Evolutionary conservation across 345 rosid species (phyloP).

Genomic region (Mallotus nudiflorus): DNA sequence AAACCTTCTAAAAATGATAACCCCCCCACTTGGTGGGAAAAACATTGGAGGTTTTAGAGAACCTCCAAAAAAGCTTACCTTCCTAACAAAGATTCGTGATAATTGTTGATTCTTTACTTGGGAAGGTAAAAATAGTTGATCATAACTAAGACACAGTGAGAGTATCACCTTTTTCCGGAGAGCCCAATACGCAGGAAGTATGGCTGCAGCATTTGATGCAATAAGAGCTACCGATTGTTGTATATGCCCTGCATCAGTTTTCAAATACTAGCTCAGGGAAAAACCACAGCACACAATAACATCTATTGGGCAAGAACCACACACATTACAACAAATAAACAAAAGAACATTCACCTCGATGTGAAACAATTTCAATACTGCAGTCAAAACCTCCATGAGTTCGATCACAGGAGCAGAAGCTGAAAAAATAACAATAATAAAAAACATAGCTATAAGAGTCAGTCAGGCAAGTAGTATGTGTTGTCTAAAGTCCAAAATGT

Average conservation of each 20-base stretch:
- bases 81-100: conserved; percentile 2
- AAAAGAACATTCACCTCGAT: conserved; percentile 46
- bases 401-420: conserved; percentile 87
- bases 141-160: background rate
- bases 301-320: background rate
- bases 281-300: background rate
- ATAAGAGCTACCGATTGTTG: conserved; percentile 80
- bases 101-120: background rate
- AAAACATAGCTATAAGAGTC: conserved; percentile 13
- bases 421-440: conserved; percentile 47
- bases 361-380: conserved; percentile 75
- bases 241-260: conserved; percentile 64
- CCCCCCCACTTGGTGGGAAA: too few species aligned
- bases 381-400: conserved; percentile 98
- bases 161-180: conserved; percentile 72
- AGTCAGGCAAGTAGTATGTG: background rate
- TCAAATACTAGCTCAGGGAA: conserved; percentile 22
- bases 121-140: background rate
- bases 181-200: conserved; percentile 88
- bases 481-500: conserved; percentile 3
- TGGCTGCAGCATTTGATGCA: conserved; percentile 84
- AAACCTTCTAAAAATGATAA: too few species aligned
- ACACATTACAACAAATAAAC: background rate
- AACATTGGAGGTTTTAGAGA: too few species aligned
- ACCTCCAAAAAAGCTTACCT: too few species aligned